These are phyloP conservation scores for Daedalea quercina DNA, from an alignment of 768 basidiomycete genomes.

Conservation along the genomic window DNA sequence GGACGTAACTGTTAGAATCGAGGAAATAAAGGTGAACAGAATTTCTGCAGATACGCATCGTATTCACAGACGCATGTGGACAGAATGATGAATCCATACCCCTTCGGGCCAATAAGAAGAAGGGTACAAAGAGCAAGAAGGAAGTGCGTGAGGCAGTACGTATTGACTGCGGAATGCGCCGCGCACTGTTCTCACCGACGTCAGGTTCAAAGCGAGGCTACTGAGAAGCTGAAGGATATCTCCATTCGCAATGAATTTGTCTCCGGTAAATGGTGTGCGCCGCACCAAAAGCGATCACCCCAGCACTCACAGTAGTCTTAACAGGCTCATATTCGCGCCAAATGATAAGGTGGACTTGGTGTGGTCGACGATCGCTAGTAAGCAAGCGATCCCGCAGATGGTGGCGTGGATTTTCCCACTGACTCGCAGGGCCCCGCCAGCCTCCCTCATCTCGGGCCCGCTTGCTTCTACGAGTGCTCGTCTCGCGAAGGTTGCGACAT, in stretches of 20 bases:
- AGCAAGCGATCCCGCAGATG: constrained; percentile 29
- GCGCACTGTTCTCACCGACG: neutral
- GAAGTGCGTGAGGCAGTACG: constrained; percentile 63
- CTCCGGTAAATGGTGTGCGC: constrained; percentile 61
- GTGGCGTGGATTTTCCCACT: neutral
- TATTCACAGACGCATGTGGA: neutral
- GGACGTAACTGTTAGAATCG: constrained; percentile 48
- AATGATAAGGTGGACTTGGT: constrained; percentile 56
- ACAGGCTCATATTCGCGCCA: constrained; percentile 62
- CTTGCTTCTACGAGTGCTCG: constrained; percentile 50
- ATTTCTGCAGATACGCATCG: neutral
- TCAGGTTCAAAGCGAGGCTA: constrained; percentile 55
- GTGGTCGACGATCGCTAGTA: constrained; percentile 59
- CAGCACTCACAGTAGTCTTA: neutral
- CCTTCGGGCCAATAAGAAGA: constrained; percentile 61
- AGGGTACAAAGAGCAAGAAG: constrained; percentile 68
- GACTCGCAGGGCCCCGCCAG: constrained; percentile 24
- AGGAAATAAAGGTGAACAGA: constrained; percentile 48
- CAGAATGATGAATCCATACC: constrained; percentile 66
- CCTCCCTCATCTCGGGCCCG: constrained; percentile 59
- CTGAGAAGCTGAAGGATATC: constrained; percentile 52
- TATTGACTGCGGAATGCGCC: neutral
- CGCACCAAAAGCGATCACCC: neutral
- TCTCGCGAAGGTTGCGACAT: constrained; percentile 62
- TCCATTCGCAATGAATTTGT: constrained; percentile 47